Evolutionary conservation across 169 alveolate species (phyloP).

Genomic region (Eimeria mitis): DNA sequence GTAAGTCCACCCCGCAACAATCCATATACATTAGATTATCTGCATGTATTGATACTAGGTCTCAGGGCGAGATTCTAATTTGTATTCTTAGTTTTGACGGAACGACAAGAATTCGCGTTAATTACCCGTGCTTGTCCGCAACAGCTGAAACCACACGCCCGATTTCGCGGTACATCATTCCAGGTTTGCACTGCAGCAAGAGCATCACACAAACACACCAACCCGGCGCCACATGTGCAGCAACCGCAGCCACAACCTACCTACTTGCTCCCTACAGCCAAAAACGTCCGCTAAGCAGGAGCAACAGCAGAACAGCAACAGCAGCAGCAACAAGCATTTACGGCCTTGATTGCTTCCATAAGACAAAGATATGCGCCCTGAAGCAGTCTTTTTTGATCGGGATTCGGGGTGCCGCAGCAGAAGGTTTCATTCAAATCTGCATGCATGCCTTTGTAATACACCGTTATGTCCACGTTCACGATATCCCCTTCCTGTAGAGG

Average conservation of each 20-base stretch:
- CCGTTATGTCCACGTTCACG: slow-evolving; percentile 93
- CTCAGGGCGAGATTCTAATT: no score
- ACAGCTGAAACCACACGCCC: slow-evolving; percentile 95
- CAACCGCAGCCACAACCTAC: neutral
- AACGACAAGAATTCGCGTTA: neutral
- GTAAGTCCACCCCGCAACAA: neutral
- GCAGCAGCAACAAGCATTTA: slow-evolving; percentile 13
- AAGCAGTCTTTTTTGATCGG: slow-evolving; percentile 73
- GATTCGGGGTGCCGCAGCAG: slow-evolving; percentile 97
- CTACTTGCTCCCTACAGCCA: neutral
- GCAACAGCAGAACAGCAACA: slow-evolving; percentile 27
- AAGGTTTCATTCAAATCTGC: slow-evolving; percentile 98
- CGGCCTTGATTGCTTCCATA: slow-evolving; percentile 87
- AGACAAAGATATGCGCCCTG: slow-evolving; percentile 80
- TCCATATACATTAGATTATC: neutral
- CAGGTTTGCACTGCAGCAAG: slow-evolving; percentile 96
- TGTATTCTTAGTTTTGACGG: neutral
- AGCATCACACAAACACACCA: neutral
- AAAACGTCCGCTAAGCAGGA: neutral
- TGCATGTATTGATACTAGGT: no score
- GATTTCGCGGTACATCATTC: slow-evolving; percentile 97
- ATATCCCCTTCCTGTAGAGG: slow-evolving; percentile 97
- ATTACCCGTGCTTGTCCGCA: slow-evolving; percentile 88
- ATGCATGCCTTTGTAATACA: slow-evolving; percentile 91
- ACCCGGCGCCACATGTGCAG: neutral